Base-by-base conservation (phyloP, 441 rosid genomes). In the Syzygium syzygioides region DNA sequence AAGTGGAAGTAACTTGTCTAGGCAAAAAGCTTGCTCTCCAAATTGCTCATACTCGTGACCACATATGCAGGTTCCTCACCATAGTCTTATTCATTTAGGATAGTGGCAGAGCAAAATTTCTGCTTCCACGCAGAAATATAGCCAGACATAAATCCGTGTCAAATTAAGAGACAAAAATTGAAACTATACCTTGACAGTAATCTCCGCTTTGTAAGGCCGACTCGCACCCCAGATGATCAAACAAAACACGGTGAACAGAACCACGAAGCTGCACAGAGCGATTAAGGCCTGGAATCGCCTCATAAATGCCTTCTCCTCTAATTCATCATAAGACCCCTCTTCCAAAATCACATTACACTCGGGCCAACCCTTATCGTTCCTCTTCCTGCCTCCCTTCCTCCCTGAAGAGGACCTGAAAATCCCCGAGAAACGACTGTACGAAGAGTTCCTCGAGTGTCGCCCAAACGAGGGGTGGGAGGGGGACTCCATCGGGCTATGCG, bases 151-250 rank as follows among this genome's bases (percentile, higher is more conserved):
- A 59, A 55, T 56, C 87, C 6, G 30, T 17, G 68, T 56, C 59
- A 32, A 85, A 55, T 85, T 85, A 55, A 28, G 28, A 28, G 18
- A 85, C 9, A 26, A 89, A 85, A 30, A 32, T 59, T 19, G 41
- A 13, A 13, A 56, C 32, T 87, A 57, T 94, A 95, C 97, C 97
- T 93, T 96, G 89, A 96, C 96, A 1, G 92, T 87, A 88, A 98
- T 91, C 80, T 94, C 87, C 4, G 99, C 95, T 88, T 96, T 97
- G 93, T 91, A 96, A 91, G 99, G 97, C 90, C 97, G 92, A 89
- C 99, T 94, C 68, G 96, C 99, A 1, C 98, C 98, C 99, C 99
- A 98, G 26, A 98, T 92, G 85, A 97, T 96, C 94, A 98, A 91
- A 92, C 99, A 97, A 86, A 96, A 95, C 85, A 96, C 96, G 18